Evolutionary conservation across 805 yeast genomes (phyloP).

Genomic region (Saccharomycopsis babjevae): DNA sequence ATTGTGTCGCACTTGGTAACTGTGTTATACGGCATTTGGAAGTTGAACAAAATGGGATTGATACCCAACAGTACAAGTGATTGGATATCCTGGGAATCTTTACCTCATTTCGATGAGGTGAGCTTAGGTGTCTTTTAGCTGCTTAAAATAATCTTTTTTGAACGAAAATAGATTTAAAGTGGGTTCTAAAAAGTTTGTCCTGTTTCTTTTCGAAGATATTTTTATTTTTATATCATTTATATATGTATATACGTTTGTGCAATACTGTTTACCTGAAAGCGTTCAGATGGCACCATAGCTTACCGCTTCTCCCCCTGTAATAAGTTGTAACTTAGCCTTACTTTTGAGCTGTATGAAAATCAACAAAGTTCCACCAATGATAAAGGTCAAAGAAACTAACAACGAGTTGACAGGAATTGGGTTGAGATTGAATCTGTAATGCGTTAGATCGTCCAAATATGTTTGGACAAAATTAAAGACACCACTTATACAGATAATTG

Average conservation of each 20-base stretch:
- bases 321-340: not conserved
- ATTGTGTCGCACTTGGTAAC: conserved; percentile 40
- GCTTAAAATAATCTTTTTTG: not conserved
- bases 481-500: conserved; percentile 76
- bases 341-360: conserved; percentile 26
- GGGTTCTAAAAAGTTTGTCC: not conserved
- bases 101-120: conserved; percentile 10
- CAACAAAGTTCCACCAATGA: conserved; percentile 40
- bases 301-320: not conserved
- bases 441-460: conserved; percentile 59
- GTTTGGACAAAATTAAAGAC: conserved; percentile 67
- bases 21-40: conserved; percentile 73
- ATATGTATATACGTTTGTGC: no score
- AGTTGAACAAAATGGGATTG: conserved; percentile 78
- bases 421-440: conserved; percentile 53
- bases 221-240: not conserved
- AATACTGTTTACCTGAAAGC: not conserved
- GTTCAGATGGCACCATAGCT: not conserved
- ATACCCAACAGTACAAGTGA: conserved; percentile 82
- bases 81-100: conserved; percentile 79
- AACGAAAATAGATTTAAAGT: not conserved
- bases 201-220: not conserved
- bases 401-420: conserved; percentile 68
- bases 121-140: conserved; percentile 4
- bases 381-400: conserved; percentile 43